Evolutionary conservation across 331 rosid species (phyloP), one percentile per base, ranked within the genome.

Genomic region (Telfairia occidentalis): DNA sequence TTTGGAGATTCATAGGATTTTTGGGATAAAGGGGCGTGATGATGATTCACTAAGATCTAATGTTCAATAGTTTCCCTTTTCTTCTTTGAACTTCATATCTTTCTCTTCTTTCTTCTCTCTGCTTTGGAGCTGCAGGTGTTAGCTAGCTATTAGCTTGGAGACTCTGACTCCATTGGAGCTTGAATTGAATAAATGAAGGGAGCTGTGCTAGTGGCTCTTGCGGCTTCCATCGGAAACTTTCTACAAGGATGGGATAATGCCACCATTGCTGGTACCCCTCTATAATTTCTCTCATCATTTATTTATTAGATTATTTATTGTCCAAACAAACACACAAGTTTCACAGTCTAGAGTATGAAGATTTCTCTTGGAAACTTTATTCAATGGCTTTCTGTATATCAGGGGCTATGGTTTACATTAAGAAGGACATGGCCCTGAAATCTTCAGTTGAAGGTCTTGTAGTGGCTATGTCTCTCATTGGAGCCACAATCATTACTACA

Each of bases 241-340:
- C 89, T 92, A n/a, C 96, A 92, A 74, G 97, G 97, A 82, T 90
- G 97, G 97, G 97, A 92, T 83, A 92, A 92, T 82, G 97, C 97
- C 74, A 87, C 94, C 79, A 92, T 92, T 80, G 97, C 97, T 30
- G 97, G 97, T 92, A 86, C n/a, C 16, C 24, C 8, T 45, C 30
- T 9, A 61, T 28, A 37, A 28, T 35, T 55, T 35, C 50, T 58
- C 49, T 40, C 66, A 21, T 57, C 24, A 5, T 74, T 24, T 73
- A 37, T 50, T 35, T 66, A 15, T 61, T 61, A 32, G 70, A 61
- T 32, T 34, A 16, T 2, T 9, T 53, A 32, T 61, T 4, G 3
- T 8, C 52, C n/a, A n/a, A n/a, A n/a, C 45, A 32, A 61, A 32
- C 26, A 18, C 50, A 7, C 18, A 29, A 37, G 49, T 37, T 64